Base-by-base conservation (phyloP, 805 yeast species). In the Barnettozyma populi region DNA sequence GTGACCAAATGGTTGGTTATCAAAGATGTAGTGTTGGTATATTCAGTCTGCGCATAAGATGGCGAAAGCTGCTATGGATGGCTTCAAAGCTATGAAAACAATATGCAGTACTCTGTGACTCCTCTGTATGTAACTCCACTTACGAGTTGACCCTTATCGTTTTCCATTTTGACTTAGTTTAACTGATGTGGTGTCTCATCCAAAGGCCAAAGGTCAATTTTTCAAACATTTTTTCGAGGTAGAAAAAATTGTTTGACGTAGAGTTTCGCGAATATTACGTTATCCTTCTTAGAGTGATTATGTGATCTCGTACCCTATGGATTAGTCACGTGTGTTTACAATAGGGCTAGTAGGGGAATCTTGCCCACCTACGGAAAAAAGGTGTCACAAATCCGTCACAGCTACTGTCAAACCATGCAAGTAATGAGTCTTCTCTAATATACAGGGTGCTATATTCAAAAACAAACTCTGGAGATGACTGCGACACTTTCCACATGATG, bases 91-190 rank as follows among this genome's bases (percentile, higher is more conserved):
- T 16, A 3, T 19, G 13, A 35, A 27, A 27, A 16, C 13, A 27
- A 24, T 36, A n/a, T 27, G 36, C n/a, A 9, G 19, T 24, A 27
- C 18, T 35, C 19, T 21, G 29, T 20, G 21, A 20, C 21, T 29
- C 36, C 18, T 19, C 27, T 41, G 8, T n/a, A n/a, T n/a, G 34
- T 35, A 36, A 18, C 38, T 41, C 38, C 31, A 88, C 96, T 76
- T 87, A 89, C 97, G 79, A 90, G 84, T 83, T 90, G 95, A 78
- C 99, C 98, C 82, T 88, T 90, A 76, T 94, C 98, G 99, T 94
- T 92, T 86, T 92, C 98, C 99, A 92, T 92, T 71, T 76, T 89
- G 86, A 64, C 70, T 69, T 66, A 44, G 37, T 52, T 60, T 53
- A 50, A 27, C 31, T 27, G 47, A 38, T 38, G 36, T 29, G 38